A percentile compares a stretch with the other conserved stretches of the same genome.
These are phyloP conservation scores for Boletus patriciae DNA, from an alignment of 768 basidiomycete genomes.

Conservation along the genomic window DNA sequence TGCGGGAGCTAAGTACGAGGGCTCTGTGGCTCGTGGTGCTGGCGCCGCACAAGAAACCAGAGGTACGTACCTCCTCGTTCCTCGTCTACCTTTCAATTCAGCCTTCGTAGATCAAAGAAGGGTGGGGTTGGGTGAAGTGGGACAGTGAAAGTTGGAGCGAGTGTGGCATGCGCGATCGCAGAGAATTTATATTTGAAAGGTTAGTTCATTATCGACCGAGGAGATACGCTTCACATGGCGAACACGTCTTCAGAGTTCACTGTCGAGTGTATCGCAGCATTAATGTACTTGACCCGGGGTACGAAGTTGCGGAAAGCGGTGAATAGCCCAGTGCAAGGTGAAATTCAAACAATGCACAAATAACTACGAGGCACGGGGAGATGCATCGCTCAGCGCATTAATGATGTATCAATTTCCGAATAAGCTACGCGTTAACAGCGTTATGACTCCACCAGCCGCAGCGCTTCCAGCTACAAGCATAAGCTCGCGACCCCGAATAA, in stretches of 20 bases:
- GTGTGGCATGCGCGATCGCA: slow-evolving; percentile 40
- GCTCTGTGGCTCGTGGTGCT: slow-evolving; percentile 65
- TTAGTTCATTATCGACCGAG: slow-evolving; percentile 10
- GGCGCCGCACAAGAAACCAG: slow-evolving; percentile 76
- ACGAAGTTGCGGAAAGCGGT: slow-evolving; percentile 6
- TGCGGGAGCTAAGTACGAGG: slow-evolving; percentile 64
- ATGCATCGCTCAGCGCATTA: not conserved
- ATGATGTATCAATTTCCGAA: slow-evolving; percentile 16
- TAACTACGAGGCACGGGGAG: not conserved
- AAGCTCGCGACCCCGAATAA: slow-evolving; percentile 21
- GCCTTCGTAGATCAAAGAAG: slow-evolving; percentile 53
- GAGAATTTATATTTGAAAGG: slow-evolving; percentile 52
- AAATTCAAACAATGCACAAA: not conserved
- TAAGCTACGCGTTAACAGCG: slow-evolving; percentile 23
- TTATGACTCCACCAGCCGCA: slow-evolving; percentile 26
- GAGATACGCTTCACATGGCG: not conserved
- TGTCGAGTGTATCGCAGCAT: slow-evolving; percentile 32
- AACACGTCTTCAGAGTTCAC: slow-evolving; percentile 22
- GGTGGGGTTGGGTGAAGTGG: slow-evolving; percentile 70
- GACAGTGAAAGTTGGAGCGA: slow-evolving; percentile 49
- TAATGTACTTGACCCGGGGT: slow-evolving; percentile 3
- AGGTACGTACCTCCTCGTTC: slow-evolving; percentile 41
- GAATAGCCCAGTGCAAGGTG: not conserved
- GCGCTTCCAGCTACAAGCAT: slow-evolving; percentile 32
- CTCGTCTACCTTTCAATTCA: not conserved